Evolutionary conservation across 148 eudicot species (phyloP), one percentile per base, ranked within the genome.

Genomic region (Euryodendron excelsum): DNA sequence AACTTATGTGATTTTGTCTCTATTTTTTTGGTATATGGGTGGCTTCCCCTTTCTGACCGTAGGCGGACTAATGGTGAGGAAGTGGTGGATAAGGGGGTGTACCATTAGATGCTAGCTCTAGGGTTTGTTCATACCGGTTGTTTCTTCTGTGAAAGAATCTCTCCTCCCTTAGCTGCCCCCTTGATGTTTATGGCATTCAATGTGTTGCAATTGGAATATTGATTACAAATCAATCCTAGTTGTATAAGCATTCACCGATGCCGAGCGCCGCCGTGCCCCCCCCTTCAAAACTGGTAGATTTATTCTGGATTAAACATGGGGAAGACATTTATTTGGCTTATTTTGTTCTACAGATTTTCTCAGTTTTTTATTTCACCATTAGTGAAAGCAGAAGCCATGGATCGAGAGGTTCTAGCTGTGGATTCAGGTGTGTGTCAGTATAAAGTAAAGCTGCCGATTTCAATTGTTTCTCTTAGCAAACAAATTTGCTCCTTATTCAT

Each of bases 311-410:
- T n/a, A 25, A 58, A 45, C 53, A 45, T 17, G 14, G 21, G 2
- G 5, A 64, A 30, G 37, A 58, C 50, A 55, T 36, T 63, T 77
- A 82, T 58, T 28, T 53, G 62, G 41, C 36, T 21, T 33, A 70
- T 63, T 55, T 31, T 68, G 34, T 79, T 36, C 61, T 44, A 63
- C 88, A 94, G 98, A 78, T 94, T 94, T 86, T 87, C 98, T 41
- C 97, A 92, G 82, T 94, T 94, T 83, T 94, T 90, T 79, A 82
- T 87, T 74, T 93, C 98, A 31, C 98, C 98, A 50, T 85, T 95
- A 63, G 91, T 93, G 44, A 95, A 95, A 85, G 80, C 85, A 62
- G 98, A 95, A 79, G 97, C 97, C 60, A 93, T 95, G 98, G 96
- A 91, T 73, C 87, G 97, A 74, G 98, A 95, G 83, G 90, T 95